A percentile compares a stretch with the other conserved stretches of the same genome.
phyloP scores from a whole-genome alignment of 192 early-diverging fungal genomes.

The Phlyctochytrium planicorne region DNA sequence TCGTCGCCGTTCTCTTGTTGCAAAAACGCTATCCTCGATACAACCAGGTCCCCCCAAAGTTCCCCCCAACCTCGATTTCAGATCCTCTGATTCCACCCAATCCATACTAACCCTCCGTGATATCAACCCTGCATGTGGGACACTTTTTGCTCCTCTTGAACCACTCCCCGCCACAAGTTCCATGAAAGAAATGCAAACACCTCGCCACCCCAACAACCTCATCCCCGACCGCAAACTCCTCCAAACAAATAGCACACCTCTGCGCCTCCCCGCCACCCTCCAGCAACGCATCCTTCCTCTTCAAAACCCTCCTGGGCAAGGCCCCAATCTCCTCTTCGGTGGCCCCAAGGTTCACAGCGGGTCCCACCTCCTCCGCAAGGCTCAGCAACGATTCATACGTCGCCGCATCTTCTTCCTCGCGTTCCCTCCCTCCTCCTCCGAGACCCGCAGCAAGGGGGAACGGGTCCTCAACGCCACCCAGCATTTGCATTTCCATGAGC shows the following conservation, averaged over 20 bases:
- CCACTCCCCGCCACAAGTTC: slow-evolving; percentile 18
- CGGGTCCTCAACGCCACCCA: background rate
- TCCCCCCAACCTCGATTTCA: no score
- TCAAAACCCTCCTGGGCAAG: background rate
- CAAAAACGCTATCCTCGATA: no score
- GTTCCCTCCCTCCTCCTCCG: background rate
- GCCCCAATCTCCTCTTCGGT: background rate
- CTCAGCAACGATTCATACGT: slow-evolving; percentile 1
- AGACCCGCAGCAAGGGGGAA: background rate
- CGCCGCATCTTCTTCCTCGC: slow-evolving; percentile 2
- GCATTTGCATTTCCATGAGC: background rate
- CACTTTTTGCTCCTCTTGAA: slow-evolving; percentile 15
- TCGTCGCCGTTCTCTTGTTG: no score
- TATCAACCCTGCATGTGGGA: slow-evolving; percentile 19
- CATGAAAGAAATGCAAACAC: slow-evolving; percentile 18
- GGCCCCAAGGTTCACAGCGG: background rate
- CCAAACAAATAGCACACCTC: slow-evolving; percentile 25
- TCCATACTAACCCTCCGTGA: no score
- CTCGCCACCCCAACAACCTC: slow-evolving; percentile 14
- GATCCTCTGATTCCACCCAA: no score
- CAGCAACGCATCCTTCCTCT: background rate
- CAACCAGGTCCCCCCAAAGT: no score
- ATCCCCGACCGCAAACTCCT: slow-evolving; percentile 22
- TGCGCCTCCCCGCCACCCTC: background rate
- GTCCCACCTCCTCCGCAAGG: background rate